These are phyloP conservation scores for Parathielavia appendiculata DNA, from an alignment of 495 filamentous ascomycete genomes.

Conservation along the genomic window DNA sequence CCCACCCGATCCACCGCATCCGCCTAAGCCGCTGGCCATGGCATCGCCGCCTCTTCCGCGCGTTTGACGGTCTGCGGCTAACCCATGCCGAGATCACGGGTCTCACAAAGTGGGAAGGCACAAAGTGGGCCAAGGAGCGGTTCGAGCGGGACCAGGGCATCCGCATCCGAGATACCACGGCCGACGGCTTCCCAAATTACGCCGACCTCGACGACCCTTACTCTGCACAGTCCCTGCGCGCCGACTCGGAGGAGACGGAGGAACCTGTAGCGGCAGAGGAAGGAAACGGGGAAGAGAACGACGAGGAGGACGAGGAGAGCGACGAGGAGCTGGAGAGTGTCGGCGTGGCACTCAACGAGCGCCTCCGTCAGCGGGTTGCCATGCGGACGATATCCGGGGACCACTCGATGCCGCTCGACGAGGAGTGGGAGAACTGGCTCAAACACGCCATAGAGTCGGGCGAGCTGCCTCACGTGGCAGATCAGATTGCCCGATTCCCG, in stretches of 20 bases:
- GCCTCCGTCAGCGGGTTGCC: slow-evolving; percentile 63
- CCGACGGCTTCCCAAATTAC: slow-evolving; percentile 56
- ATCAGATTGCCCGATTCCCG: slow-evolving; percentile 35
- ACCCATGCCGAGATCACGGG: slow-evolving; percentile 69
- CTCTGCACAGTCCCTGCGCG: slow-evolving; percentile 31
- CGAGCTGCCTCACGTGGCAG: slow-evolving; percentile 41
- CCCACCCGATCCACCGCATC: slow-evolving; percentile 71
- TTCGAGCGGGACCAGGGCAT: slow-evolving; percentile 75
- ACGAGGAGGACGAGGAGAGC: slow-evolving; percentile 56
- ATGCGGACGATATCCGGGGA: slow-evolving; percentile 55
- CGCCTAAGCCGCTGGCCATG: slow-evolving; percentile 74
- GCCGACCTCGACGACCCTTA: slow-evolving; percentile 45
- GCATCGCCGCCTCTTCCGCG: slow-evolving; percentile 75
- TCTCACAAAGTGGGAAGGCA: slow-evolving; percentile 91
- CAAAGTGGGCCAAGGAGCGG: slow-evolving; percentile 77
- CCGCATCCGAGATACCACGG: slow-evolving; percentile 72
- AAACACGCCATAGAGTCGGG: slow-evolving; percentile 69
- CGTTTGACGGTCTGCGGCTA: slow-evolving; percentile 73
- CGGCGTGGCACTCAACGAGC: slow-evolving; percentile 65
- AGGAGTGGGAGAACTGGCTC: slow-evolving; percentile 81
- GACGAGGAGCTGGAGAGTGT: slow-evolving; percentile 67
- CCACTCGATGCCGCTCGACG: slow-evolving; percentile 60
- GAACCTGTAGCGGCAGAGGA: slow-evolving; percentile 28
- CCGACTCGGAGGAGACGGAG: slow-evolving; percentile 14
- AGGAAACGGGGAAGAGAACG: slow-evolving; percentile 44